Conservation (phyloP, 495 filamentous ascomycete genomes). For the Penicillium daleae region DNA sequence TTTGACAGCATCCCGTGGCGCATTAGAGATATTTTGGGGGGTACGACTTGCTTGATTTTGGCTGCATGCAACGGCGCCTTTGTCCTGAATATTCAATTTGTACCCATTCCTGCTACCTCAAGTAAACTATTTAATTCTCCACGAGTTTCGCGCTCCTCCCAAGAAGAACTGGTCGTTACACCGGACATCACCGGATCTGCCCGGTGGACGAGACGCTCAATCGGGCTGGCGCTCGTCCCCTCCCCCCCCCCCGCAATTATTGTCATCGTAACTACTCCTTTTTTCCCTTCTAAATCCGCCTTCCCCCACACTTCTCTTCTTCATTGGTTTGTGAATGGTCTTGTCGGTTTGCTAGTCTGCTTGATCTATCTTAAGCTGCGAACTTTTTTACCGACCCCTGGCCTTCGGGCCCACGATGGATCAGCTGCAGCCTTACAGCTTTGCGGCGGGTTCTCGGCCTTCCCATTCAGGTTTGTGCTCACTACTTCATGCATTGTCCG, state of each 20-base stretch:
- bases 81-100: constrained; percentile 9
- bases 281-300: constrained; percentile 29
- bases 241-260: constrained; percentile 20
- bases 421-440: constrained; percentile 31
- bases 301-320: constrained; percentile 13
- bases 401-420: constrained; percentile 37
- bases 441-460: constrained; percentile 23
- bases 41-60: constrained; percentile 5
- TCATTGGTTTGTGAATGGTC: constrained; percentile 21
- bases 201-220: constrained; percentile 16
- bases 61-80: neutral
- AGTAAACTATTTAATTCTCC: too few relatives aligned
- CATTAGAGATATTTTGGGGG: constrained; percentile 18
- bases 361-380: neutral
- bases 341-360: constrained; percentile 12
- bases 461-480: constrained; percentile 37
- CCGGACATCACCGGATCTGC: constrained; percentile 27
- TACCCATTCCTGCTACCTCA: neutral
- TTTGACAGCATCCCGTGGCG: constrained; percentile 25
- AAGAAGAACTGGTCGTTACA: constrained; percentile 20
- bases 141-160: neutral
- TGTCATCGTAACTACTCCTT: constrained; percentile 30
- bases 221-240: constrained; percentile 28
- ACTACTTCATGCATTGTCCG: constrained; percentile 1
- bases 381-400: constrained; percentile 12